Percentiles rank a stretch among this genome's conserved stretches.
Evolutionary conservation across 169 alveolate genomes (phyloP).

Genomic region (Ichthyophthirius multifiliis): DNA sequence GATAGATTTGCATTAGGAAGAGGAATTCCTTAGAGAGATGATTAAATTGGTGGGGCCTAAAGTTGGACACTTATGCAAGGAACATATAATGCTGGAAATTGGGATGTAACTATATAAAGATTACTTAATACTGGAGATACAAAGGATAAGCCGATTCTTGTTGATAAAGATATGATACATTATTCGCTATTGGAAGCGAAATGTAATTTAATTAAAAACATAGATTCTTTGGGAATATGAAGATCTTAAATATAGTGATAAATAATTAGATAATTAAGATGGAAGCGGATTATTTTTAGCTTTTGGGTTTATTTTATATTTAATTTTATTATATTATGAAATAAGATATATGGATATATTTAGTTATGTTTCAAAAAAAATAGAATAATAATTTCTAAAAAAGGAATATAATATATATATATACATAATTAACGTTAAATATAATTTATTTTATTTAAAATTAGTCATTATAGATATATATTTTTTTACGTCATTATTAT

Average conservation of each 20-base stretch:
- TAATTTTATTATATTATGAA: too few relatives aligned
- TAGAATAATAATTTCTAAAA: too few relatives aligned
- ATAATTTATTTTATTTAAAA: too few relatives aligned
- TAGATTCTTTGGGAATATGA: constrained; percentile 13
- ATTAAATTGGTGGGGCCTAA: not conserved
- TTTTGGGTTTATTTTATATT: too few relatives aligned
- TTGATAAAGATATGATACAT: not conserved
- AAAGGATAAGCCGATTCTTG: not conserved
- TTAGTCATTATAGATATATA: too few relatives aligned
- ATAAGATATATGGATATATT: too few relatives aligned
- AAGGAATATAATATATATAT: too few relatives aligned
- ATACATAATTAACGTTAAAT: too few relatives aligned
- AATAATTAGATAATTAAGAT: constrained; percentile 1
- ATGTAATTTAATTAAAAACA: not conserved
- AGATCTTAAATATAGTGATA: constrained; percentile 4
- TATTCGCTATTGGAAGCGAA: not conserved
- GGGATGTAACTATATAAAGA: not conserved
- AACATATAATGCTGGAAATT: not conserved
- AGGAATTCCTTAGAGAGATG: not conserved
- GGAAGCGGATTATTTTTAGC: too few relatives aligned
- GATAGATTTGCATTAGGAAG: not conserved
- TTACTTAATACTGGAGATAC: not conserved
- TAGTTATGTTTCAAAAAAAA: too few relatives aligned
- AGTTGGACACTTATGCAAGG: not conserved
- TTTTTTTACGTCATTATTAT: too few relatives aligned